A percentile compares a stretch with the other conserved stretches of the same genome.
Conservation (phyloP, 305 asterid genomes). For the Rubia peregrina region DNA sequence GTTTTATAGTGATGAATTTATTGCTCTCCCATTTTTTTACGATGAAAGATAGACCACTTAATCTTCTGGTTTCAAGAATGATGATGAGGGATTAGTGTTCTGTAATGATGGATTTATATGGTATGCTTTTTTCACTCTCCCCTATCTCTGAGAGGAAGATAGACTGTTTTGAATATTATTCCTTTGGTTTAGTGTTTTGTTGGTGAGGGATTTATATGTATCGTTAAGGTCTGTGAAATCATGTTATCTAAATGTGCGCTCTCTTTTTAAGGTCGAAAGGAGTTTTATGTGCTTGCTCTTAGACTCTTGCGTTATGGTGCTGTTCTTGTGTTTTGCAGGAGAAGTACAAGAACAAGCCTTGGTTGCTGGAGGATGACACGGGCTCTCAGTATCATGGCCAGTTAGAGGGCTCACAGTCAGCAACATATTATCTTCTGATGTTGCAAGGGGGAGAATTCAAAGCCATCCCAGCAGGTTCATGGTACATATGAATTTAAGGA, state of each 20-base stretch:
- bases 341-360: conserved; percentile 89
- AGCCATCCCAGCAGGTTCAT: conserved; percentile 96
- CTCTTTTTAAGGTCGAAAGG: background rate
- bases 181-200: no score
- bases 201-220: no score
- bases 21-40: no score
- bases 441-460: conserved; percentile 90
- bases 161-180: no score
- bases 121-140: no score
- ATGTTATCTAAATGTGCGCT: background rate
- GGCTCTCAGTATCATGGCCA: conserved; percentile 87
- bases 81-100: no score
- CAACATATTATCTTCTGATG: conserved; percentile 92
- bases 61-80: no score
- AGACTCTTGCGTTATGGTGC: background rate
- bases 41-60: no score
- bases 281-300: background rate
- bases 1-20: no score
- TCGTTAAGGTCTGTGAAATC: no score
- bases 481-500: conserved; percentile 31
- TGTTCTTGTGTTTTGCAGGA: conserved; percentile 37
- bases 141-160: background rate
- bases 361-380: conserved; percentile 96
- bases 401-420: conserved; percentile 91
- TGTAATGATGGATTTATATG: no score